Conservation (phyloP, 192 early-diverging fungal species). For the Phycomyces blakesleeanus region DNA sequence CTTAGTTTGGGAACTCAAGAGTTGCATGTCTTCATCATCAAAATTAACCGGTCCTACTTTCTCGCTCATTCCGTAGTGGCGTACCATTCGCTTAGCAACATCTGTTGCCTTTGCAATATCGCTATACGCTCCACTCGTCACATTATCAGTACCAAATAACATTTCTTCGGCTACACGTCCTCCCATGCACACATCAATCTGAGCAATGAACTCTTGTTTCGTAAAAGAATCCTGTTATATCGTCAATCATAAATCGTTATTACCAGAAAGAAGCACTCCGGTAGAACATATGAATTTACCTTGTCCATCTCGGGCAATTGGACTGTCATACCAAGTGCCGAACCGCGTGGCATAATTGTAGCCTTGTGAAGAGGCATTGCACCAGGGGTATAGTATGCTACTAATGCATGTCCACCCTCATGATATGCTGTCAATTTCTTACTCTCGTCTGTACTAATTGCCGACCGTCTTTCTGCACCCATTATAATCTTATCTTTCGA, state of each 20-base stretch:
- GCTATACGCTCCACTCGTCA: slow-evolving; percentile 89
- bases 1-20: slow-evolving; percentile 72
- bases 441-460: slow-evolving; percentile 83
- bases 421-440: slow-evolving; percentile 95
- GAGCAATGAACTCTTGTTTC: slow-evolving; percentile 79
- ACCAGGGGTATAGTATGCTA: slow-evolving; percentile 91
- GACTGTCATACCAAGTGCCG: slow-evolving; percentile 81
- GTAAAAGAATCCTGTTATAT: slow-evolving; percentile 69
- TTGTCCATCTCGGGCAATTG: slow-evolving; percentile 93
- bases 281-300: no score
- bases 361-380: slow-evolving; percentile 97
- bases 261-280: no score
- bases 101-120: slow-evolving; percentile 90
- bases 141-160: slow-evolving; percentile 90
- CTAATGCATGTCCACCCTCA: slow-evolving; percentile 96
- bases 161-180: slow-evolving; percentile 97
- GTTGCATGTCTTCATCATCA: slow-evolving; percentile 68
- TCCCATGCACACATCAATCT: slow-evolving; percentile 96
- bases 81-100: slow-evolving; percentile 90
- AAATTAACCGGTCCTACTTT: slow-evolving; percentile 83
- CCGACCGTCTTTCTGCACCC: slow-evolving; percentile 92
- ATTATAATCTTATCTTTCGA: slow-evolving; percentile 99
- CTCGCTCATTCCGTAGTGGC: slow-evolving; percentile 91
- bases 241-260: no score
- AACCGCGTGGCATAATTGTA: slow-evolving; percentile 95